These are phyloP conservation scores for Fraxinus anomala DNA, from an alignment of 257 asterid species.

Conservation along the genomic window DNA sequence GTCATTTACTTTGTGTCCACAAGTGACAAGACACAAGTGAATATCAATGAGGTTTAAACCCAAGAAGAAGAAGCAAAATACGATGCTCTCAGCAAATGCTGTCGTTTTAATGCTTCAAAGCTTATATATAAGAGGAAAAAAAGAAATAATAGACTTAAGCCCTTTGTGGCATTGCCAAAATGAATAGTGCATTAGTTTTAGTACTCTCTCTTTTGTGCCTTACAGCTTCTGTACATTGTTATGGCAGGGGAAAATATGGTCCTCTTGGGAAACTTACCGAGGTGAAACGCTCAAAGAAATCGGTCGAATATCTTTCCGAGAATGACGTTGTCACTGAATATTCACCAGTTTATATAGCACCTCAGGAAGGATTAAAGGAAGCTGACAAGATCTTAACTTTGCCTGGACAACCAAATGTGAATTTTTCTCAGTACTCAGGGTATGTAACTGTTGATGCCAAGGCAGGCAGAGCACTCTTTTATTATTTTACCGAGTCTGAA, in stretches of 20 bases:
- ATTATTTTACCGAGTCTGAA: constrained; percentile 38
- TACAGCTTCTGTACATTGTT: constrained; percentile 28
- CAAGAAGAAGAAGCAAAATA: not conserved
- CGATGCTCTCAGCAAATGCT: not conserved
- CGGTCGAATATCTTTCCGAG: not conserved
- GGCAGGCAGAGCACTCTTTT: constrained; percentile 41
- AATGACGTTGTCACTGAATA: not conserved
- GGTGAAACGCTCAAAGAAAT: constrained; percentile 6
- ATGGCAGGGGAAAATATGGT: constrained; percentile 22
- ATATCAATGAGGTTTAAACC: not conserved
- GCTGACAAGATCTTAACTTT: constrained; percentile 25
- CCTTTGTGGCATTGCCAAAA: not conserved
- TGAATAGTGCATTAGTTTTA: constrained; percentile 18
- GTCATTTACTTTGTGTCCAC: not conserved
- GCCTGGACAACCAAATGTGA: constrained; percentile 41
- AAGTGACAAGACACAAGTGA: not conserved
- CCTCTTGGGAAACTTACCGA: constrained; percentile 21
- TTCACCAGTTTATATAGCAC: constrained; percentile 19
- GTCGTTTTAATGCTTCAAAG: not conserved
- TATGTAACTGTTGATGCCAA: constrained; percentile 36
- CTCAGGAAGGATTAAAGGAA: constrained; percentile 32
- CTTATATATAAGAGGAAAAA: not conserved
- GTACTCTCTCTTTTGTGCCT: constrained; percentile 19
- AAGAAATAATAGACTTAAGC: not conserved
- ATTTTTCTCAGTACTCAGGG: constrained; percentile 41